phyloP scores from a whole-genome alignment of 2,329 filamentous ascomycete species.

The Curvularia hawaiiensis region DNA sequence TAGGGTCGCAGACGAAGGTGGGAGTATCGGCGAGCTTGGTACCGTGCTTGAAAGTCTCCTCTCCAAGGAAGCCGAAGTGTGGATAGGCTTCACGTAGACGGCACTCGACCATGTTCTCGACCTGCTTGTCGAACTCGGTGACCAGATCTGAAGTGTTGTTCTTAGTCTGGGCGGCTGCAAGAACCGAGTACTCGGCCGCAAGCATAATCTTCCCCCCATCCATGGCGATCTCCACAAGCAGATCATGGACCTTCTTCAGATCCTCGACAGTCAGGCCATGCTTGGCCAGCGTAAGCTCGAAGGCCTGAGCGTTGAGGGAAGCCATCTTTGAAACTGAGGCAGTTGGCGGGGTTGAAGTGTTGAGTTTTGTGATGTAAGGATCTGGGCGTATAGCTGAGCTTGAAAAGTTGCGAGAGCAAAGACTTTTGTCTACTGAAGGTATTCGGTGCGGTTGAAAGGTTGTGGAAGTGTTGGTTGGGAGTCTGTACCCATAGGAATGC shows the following conservation, averaged over 20 bases:
- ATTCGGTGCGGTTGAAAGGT: not conserved
- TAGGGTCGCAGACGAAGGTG: constrained; percentile 47
- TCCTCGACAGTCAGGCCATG: constrained; percentile 19
- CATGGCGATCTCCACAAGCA: constrained; percentile 34
- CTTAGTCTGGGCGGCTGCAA: constrained; percentile 31
- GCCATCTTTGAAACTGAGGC: not conserved
- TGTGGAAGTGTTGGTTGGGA: not conserved
- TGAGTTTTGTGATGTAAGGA: not conserved
- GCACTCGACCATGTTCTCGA: constrained; percentile 57
- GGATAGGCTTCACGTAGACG: constrained; percentile 54
- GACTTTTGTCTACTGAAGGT: not conserved
- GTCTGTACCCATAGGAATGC: not conserved
- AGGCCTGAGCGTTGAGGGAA: constrained; percentile 11
- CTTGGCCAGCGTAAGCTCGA: constrained; percentile 22
- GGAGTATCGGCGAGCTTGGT: constrained; percentile 38
- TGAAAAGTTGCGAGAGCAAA: not conserved
- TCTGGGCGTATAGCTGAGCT: not conserved
- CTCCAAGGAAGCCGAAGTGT: constrained; percentile 49
- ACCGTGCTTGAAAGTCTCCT: constrained; percentile 43
- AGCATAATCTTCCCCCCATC: constrained; percentile 43
- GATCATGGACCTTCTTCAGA: constrained; percentile 24
- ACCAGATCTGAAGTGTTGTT: constrained; percentile 57
- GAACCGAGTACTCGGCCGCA: constrained; percentile 35
- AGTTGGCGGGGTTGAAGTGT: not conserved
- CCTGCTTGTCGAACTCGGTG: constrained; percentile 60